Conservation (phyloP, 1,284 basidiomycete genomes). For the Apiotrichum montevideense region DNA sequence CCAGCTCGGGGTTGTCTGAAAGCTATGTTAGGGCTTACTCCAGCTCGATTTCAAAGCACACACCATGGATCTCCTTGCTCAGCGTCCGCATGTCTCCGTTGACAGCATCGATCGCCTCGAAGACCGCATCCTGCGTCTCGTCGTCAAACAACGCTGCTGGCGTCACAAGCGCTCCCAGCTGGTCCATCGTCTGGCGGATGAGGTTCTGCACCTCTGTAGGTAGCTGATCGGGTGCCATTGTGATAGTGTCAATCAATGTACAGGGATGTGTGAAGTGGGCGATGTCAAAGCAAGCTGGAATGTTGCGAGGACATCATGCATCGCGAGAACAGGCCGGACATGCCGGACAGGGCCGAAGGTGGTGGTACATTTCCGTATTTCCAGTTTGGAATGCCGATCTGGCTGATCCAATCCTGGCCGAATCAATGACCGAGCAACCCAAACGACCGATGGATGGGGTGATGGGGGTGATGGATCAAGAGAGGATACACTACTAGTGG, state of each 20-base stretch:
- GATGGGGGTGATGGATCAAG: too few species aligned
- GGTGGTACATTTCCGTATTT: too few species aligned
- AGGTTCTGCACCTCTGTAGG: slow-evolving; percentile 16
- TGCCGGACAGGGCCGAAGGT: too few species aligned
- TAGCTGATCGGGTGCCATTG: background rate
- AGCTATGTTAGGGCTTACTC: background rate
- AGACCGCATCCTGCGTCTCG: slow-evolving; percentile 26
- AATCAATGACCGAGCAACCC: too few species aligned
- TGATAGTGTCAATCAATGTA: background rate
- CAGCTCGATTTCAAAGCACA: background rate
- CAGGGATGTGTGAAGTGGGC: too few species aligned
- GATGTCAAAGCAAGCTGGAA: too few species aligned
- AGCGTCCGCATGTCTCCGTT: slow-evolving; percentile 55
- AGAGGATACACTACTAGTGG: too few species aligned
- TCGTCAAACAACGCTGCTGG: slow-evolving; percentile 17
- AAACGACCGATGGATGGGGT: too few species aligned
- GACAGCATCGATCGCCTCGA: slow-evolving; percentile 53
- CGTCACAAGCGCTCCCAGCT: slow-evolving; percentile 16
- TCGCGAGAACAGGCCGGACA: too few species aligned
- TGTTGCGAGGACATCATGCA: too few species aligned
- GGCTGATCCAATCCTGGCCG: too few species aligned
- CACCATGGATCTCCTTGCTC: slow-evolving; percentile 61
- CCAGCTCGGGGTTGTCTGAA: slow-evolving; percentile 28
- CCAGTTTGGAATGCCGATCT: too few species aligned
- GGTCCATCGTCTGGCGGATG: slow-evolving; percentile 22